Base-by-base conservation (phyloP, 768 basidiomycete genomes). In the Epithele typhae region DNA sequence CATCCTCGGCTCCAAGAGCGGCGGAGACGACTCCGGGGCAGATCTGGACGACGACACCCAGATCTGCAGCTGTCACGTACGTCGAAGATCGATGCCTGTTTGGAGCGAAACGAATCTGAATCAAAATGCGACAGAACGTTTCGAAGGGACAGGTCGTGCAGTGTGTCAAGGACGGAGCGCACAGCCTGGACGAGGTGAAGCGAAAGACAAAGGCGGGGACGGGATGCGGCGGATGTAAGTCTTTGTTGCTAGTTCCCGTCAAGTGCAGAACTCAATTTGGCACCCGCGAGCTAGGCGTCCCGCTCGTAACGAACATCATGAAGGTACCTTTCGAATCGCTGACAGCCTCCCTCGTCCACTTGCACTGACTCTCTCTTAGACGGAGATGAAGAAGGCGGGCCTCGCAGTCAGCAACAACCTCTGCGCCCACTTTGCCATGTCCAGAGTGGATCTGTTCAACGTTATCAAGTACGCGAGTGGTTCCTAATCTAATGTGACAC, bases 31-130 rank as follows among this genome's bases (percentile, higher is more conserved):
- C 17, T 74, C 78, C 40, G 84, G 82, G 2, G 78, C 70, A 7
- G 84, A 86, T 46, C 71, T 87, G 8, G 84, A 85, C 44, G 82
- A 84, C 46, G 83, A 84, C 51, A 73, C 81, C 1, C 83, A 84
- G 59, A 72, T 88, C 38, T 88, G 87, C 63, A 78, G 76, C 25
- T 87, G 84, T 49, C 81, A 87, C 58, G 74, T 73, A 43, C 36
- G 24, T n/a, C 24, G 19, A 2, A 11, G 11, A 23, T 23, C 37
- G 24, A 40, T 38, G 15, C 22, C 25, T 19, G 12, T n/a, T n/a
- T n/a, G n/a, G n/a, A n/a, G n/a, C n/a, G n/a, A n/a, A n/a, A n/a
- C n/a, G n/a, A n/a, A n/a, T n/a, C n/a, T n/a, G n/a, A n/a, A n/a
- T n/a, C n/a, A n/a, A n/a, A n/a, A n/a, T n/a, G n/a, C 18, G 22